A percentile compares a stretch with the other conserved stretches of the same genome.
Evolutionary conservation across 2,329 filamentous ascomycete genomes (phyloP).

Genomic region (Nectriaceae sp.): DNA sequence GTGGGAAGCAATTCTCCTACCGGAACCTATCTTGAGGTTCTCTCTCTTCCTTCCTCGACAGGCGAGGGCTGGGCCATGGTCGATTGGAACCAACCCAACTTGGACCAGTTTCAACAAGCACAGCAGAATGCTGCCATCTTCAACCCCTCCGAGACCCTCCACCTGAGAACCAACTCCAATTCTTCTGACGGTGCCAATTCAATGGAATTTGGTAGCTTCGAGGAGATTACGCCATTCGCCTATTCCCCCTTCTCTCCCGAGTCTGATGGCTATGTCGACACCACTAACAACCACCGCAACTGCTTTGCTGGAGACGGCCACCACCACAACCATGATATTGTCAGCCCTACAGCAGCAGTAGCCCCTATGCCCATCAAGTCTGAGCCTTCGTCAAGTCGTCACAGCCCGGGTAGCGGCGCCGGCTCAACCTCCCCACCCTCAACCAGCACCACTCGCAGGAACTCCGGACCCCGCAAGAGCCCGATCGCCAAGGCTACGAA

Average conservation of each 20-base stretch:
- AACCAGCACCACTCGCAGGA: slow-evolving; percentile 63
- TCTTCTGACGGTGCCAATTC: slow-evolving; percentile 73
- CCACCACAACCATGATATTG: slow-evolving; percentile 51
- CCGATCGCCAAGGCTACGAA: slow-evolving; percentile 80
- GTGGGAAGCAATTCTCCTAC: slow-evolving; percentile 49
- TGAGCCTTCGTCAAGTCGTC: slow-evolving; percentile 51
- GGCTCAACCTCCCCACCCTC: slow-evolving; percentile 63
- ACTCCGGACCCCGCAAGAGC: slow-evolving; percentile 72
- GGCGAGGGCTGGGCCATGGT: slow-evolving; percentile 88
- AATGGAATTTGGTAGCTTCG: slow-evolving; percentile 75
- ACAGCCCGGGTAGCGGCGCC: slow-evolving; percentile 62
- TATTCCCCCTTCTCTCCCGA: slow-evolving; percentile 81
- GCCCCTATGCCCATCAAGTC: slow-evolving; percentile 71
- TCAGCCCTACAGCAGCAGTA: slow-evolving; percentile 69
- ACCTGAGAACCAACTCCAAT: slow-evolving; percentile 84
- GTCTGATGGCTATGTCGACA: slow-evolving; percentile 73
- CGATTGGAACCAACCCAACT: slow-evolving; percentile 69
- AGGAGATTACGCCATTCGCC: slow-evolving; percentile 71
- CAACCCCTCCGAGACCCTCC: slow-evolving; percentile 88
- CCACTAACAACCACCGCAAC: slow-evolving; percentile 57
- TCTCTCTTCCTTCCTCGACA: slow-evolving; percentile 78
- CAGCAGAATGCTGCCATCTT: slow-evolving; percentile 72
- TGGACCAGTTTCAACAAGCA: slow-evolving; percentile 58
- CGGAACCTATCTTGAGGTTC: slow-evolving; percentile 73
- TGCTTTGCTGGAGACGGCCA: slow-evolving; percentile 61